phyloP scores from a whole-genome alignment of 306 rosid genomes.

The Malus domestica region ASM211411v1 NC_041803.1:38601501-38602000 shows the following conservation, averaged over 20 bases:
- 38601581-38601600: not conserved
- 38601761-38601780: not conserved
- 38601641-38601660: not conserved
- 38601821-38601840: not conserved
- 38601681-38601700: not conserved
- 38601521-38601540: not conserved
- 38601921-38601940: not conserved
- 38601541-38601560: not conserved
- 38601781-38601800: not conserved
- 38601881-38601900: not conserved
- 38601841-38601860: not conserved
- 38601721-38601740: not conserved
- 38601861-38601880: too few relatives aligned
- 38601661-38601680: not conserved
- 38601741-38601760: not conserved
- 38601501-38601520: not conserved
- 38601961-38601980: not conserved
- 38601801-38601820: not conserved
- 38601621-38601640: not conserved
- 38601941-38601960: too few relatives aligned
- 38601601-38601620: not conserved
- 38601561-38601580: not conserved
- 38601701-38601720: not conserved
- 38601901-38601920: not conserved
- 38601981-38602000: not conserved